Percentiles rank a stretch among this genome's conserved stretches.
Conservation (phyloP, 2,329 filamentous ascomycete genomes). For the Berkeleyomyces basicola region DNA sequence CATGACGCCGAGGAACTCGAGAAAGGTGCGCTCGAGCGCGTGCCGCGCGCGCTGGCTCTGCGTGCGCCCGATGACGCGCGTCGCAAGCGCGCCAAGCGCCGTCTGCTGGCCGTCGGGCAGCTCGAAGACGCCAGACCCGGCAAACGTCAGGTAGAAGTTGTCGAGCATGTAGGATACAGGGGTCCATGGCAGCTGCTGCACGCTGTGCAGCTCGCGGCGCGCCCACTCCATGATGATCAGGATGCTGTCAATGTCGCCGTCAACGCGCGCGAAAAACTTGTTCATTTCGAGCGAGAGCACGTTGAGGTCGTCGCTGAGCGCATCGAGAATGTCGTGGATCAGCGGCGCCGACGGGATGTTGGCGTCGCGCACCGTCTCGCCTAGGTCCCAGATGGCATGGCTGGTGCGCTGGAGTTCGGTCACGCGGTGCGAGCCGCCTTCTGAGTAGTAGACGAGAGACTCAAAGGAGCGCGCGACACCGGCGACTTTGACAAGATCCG, state of each 20-base stretch:
- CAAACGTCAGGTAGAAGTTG: conserved; percentile 67
- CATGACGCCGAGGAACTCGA: conserved; percentile 70
- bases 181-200: conserved; percentile 42
- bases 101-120: conserved; percentile 42
- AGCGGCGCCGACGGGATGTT: conserved; percentile 82
- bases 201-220: conserved; percentile 60
- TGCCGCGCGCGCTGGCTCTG: conserved; percentile 63
- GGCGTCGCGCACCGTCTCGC: conserved; percentile 72
- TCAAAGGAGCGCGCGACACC: conserved; percentile 82
- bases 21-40: conserved; percentile 73
- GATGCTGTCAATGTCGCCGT: conserved; percentile 83
- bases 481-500: conserved; percentile 81
- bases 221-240: conserved; percentile 95
- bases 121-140: conserved; percentile 43
- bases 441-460: conserved; percentile 85
- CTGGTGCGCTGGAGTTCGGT: conserved; percentile 80
- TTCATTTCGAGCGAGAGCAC: conserved; percentile 72
- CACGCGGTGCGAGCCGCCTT: conserved; percentile 73
- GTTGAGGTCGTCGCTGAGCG: conserved; percentile 71
- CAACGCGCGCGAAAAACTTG: conserved; percentile 82
- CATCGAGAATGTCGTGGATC: conserved; percentile 74
- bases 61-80: conserved; percentile 61
- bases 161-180: conserved; percentile 55
- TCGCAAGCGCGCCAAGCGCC: conserved; percentile 49
- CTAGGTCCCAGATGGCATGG: conserved; percentile 85